These are phyloP conservation scores for Globisporangium lucens DNA, from an alignment of 352 stramenopile species.

Conservation along the genomic window DNA sequence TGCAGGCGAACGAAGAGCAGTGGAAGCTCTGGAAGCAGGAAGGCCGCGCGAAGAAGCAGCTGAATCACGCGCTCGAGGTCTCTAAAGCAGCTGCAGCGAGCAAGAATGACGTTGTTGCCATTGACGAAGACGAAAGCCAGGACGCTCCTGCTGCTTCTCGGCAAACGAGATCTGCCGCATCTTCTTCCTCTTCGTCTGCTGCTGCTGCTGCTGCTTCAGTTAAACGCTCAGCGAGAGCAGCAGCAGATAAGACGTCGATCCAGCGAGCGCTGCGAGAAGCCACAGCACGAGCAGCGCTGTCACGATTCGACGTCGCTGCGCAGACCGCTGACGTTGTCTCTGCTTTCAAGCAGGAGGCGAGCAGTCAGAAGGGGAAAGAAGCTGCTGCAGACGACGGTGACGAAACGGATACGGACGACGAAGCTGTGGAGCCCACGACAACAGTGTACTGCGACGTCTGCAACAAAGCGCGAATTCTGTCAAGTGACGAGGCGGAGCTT, in stretches of 20 bases:
- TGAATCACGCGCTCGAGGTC: constrained; percentile 2
- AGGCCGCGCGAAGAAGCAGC: constrained; percentile 9
- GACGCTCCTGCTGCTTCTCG: background rate
- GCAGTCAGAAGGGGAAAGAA: background rate
- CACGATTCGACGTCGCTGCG: constrained; percentile 42
- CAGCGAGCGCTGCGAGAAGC: constrained; percentile 32
- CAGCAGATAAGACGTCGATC: constrained; percentile 13
- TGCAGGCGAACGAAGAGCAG: constrained; percentile 63
- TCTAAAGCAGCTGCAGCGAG: background rate
- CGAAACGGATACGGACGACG: constrained; percentile 36
- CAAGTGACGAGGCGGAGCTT: constrained; percentile 33
- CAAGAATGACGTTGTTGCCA: constrained; percentile 7
- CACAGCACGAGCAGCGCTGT: constrained; percentile 50
- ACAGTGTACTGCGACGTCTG: constrained; percentile 83
- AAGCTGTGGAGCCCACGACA: constrained; percentile 55
- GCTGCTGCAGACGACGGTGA: constrained; percentile 15
- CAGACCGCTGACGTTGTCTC: constrained; percentile 40
- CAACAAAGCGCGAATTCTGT: constrained; percentile 75
- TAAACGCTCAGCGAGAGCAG: background rate
- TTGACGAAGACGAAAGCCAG: background rate
- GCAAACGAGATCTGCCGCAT: background rate
- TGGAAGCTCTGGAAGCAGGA: constrained; percentile 67
- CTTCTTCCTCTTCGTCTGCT: background rate
- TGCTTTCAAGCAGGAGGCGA: constrained; percentile 27
- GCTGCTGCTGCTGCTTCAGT: background rate